phyloP scores from a whole-genome alignment of 257 asterid genomes.

The Cruciata laevipes region DNA sequence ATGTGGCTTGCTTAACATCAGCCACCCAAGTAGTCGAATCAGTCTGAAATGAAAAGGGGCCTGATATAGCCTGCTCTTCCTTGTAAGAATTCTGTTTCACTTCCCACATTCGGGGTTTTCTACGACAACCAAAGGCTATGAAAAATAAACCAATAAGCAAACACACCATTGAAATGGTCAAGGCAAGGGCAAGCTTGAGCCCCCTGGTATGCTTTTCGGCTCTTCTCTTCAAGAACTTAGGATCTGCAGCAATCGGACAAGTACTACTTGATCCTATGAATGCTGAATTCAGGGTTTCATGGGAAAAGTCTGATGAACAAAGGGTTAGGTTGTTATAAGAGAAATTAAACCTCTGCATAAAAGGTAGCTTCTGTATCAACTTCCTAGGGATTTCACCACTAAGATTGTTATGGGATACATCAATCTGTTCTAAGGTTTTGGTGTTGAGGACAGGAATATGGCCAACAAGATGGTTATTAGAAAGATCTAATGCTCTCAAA shows the following conservation, averaged over 20 bases:
- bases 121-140: constrained; percentile 73
- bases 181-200: constrained; percentile 58
- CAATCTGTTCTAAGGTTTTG: constrained; percentile 47
- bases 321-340: constrained; percentile 80
- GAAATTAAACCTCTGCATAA: constrained; percentile 66
- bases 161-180: constrained; percentile 68
- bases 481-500: constrained; percentile 62
- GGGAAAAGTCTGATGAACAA: constrained; percentile 48
- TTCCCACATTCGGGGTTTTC: constrained; percentile 55
- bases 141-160: constrained; percentile 63
- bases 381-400: constrained; percentile 70
- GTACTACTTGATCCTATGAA: constrained; percentile 65
- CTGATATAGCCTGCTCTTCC: constrained; percentile 63
- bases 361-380: constrained; percentile 43
- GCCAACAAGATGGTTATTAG: constrained; percentile 52
- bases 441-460: constrained; percentile 44
- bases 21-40: constrained; percentile 89
- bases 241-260: constrained; percentile 90
- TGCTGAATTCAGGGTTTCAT: constrained; percentile 32
- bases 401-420: constrained; percentile 75
- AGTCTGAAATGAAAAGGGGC: constrained; percentile 75
- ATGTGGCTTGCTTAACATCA: constrained; percentile 71
- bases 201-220: constrained; percentile 39
- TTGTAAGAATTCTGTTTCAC: constrained; percentile 48
- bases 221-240: constrained; percentile 43